phyloP scores from a whole-genome alignment of 495 filamentous ascomycete species.

The Tuber calosporum region DNA sequence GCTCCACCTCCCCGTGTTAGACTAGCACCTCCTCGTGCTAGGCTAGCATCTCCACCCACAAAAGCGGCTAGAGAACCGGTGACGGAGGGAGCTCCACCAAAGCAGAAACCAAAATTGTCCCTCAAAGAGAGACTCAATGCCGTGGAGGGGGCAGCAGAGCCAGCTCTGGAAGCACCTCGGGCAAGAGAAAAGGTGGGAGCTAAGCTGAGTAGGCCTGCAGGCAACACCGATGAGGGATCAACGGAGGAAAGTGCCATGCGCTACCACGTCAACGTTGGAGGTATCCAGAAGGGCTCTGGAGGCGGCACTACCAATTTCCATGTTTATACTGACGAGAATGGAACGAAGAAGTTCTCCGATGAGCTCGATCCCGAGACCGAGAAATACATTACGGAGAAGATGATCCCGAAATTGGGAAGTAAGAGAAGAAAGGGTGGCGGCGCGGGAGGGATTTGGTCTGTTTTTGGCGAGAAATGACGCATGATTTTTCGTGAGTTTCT shows the following conservation, averaged over 20 bases:
- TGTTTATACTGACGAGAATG: conserved; percentile 36
- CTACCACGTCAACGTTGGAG: conserved; percentile 39
- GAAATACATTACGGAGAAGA: conserved; percentile 39
- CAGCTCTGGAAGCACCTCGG: background rate
- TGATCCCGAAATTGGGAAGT: conserved; percentile 36
- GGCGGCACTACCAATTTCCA: conserved; percentile 37
- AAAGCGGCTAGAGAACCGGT: background rate
- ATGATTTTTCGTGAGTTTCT: background rate
- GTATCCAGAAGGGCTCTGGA: conserved; percentile 31
- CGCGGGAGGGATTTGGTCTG: conserved; percentile 28
- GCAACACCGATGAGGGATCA: background rate
- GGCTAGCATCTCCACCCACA: background rate
- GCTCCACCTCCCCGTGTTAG: too few relatives aligned
- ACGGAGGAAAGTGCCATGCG: conserved; percentile 21
- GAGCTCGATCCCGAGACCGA: conserved; percentile 35
- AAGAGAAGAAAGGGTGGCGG: conserved; percentile 13
- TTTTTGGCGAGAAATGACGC: conserved; percentile 33
- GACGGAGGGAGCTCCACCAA: background rate
- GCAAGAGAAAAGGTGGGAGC: background rate
- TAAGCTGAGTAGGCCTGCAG: background rate
- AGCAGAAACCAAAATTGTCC: background rate
- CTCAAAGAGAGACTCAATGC: background rate
- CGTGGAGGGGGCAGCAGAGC: background rate
- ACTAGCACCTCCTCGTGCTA: background rate
- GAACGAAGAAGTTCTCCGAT: conserved; percentile 26